Base-by-base conservation (phyloP, 768 basidiomycete genomes). In the Termitomyces sp. region DNA sequence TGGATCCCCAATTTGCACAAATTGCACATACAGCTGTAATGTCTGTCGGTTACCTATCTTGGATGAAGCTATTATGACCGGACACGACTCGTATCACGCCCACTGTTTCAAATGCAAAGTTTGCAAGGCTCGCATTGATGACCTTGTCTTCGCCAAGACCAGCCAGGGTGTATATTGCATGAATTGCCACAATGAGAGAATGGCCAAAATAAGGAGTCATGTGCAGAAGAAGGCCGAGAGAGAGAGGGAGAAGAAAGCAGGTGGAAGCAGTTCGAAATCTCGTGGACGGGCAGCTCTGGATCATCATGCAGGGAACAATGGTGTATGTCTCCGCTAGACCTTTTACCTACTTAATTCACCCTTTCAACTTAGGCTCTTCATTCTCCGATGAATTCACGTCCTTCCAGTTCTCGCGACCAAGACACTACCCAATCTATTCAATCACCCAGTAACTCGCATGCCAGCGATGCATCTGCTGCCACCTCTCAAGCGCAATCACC, bases 51-150 rank as follows among this genome's bases (percentile, higher is more conserved):
- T 85, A 57, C 92, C 94, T 46, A 99, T 99, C 63, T 87, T 95
- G 56, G 95, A 99, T 75, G 97, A 99, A 69, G 97, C 97, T 10
- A 98, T 98, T 71, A 98, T 99, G 92, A 96, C 97, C 7, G 97
- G 94, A 59, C 94, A 99, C 72, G 97, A 98, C 69, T 93, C 94
- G 0, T 99, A 98, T 66, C 97, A 98, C 70, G 95, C 97, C 6
- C 90, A 94, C 62, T 99, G 97, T 75, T 99, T 99, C 79, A 95
- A 96, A 64, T 99, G 97, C 77, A 89, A 92, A 66, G 88, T 94
- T 53, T 99, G 97, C 77, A 85, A 84, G 70, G 88, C 90, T 68
- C 83, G 93, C 57, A 99, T 99, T 62, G 95, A 98, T 73, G 97
- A 99, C 70, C 84, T 98, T 53, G 94, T 98, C 57, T 99, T 98